phyloP scores from a whole-genome alignment of 208 protist genomes.

The Crithidia sp. region DNA sequence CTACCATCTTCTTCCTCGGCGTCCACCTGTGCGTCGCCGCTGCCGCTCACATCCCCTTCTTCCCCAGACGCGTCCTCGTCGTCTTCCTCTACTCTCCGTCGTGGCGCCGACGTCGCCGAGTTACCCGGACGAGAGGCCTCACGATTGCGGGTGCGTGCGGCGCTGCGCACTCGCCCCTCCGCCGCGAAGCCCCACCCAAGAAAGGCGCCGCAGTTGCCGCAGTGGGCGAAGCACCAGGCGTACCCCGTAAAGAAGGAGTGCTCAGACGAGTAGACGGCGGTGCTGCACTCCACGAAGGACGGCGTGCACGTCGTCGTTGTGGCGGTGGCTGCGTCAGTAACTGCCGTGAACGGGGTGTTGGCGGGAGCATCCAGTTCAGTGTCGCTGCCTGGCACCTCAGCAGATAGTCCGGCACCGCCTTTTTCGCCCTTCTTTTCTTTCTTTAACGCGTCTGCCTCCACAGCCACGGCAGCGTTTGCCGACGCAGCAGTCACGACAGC shows the following conservation, averaged over 20 bases:
- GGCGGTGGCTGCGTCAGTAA: neutral
- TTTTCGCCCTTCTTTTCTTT: neutral
- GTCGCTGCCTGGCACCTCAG: too few relatives aligned
- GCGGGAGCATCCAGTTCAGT: too few relatives aligned
- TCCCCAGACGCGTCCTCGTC: neutral
- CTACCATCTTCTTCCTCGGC: neutral
- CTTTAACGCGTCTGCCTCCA: neutral
- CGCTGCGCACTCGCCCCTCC: constrained; percentile 16
- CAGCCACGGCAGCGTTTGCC: neutral
- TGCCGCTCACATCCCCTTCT: neutral
- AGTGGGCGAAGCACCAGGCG: constrained; percentile 68
- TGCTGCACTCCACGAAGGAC: constrained; percentile 30
- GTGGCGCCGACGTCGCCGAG: neutral
- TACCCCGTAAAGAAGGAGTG: constrained; percentile 85
- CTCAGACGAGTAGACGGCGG: constrained; percentile 54
- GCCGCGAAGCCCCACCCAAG: constrained; percentile 81
- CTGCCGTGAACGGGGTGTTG: too few relatives aligned
- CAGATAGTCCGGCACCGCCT: too few relatives aligned
- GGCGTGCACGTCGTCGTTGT: constrained; percentile 1
- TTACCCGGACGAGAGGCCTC: neutral
- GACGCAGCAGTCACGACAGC: neutral
- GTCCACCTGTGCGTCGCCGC: neutral
- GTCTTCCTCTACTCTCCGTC: neutral
- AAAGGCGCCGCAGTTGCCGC: constrained; percentile 64
- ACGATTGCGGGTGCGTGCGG: neutral